phyloP scores from a whole-genome alignment of 768 basidiomycete species.

The Dendrothele bispora region DNA sequence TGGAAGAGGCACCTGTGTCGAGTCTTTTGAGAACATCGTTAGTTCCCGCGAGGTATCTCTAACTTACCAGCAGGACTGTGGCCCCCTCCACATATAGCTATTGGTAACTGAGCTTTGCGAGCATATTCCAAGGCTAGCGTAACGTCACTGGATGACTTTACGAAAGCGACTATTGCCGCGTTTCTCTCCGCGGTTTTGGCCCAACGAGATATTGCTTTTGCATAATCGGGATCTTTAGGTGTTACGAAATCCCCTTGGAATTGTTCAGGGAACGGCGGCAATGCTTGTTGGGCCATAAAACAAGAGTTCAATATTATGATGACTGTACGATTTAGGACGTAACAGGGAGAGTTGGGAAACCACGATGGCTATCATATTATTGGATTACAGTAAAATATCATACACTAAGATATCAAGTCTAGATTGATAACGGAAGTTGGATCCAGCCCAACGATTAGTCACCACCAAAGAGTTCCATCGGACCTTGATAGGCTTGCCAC shows the following conservation, averaged over 20 bases:
- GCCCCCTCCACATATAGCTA: conserved; percentile 39
- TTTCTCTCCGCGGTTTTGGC: conserved; percentile 27
- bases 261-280: conserved; percentile 13
- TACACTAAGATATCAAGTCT: too few species aligned
- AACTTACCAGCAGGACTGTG: conserved; percentile 35
- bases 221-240: conserved; percentile 27
- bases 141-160: conserved; percentile 30
- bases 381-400: too few species aligned
- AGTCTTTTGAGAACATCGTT: too few species aligned
- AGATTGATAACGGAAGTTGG: too few species aligned
- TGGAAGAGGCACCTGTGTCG: conserved; percentile 35
- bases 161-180: conserved; percentile 35
- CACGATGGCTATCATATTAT: too few species aligned
- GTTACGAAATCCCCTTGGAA: conserved; percentile 35
- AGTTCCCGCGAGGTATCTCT: too few species aligned
- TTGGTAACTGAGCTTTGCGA: conserved; percentile 17
- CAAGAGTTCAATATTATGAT: too few species aligned
- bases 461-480: too few species aligned
- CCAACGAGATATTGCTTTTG: conserved; percentile 34
- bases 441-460: too few species aligned
- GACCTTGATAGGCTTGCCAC: conserved; percentile 5
- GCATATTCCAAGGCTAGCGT: conserved; percentile 28
- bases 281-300: not conserved
- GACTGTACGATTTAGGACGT: too few species aligned
- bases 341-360: too few species aligned